These are phyloP conservation scores for Volvariella surrecta DNA, from an alignment of 1,284 basidiomycete genomes.

Conservation along the genomic window DNA sequence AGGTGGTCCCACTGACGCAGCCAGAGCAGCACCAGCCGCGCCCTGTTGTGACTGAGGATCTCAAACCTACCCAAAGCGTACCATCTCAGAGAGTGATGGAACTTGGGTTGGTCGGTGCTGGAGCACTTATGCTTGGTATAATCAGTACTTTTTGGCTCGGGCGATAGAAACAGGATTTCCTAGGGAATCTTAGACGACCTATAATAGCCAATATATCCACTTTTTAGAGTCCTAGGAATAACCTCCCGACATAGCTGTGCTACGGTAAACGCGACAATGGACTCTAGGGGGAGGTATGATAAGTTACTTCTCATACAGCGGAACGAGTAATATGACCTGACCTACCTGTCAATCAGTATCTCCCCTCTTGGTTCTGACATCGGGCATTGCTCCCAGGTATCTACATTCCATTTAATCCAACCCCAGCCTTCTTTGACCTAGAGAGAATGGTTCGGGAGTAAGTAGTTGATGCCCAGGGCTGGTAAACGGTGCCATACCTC, in stretches of 20 bases:
- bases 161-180: slow-evolving; percentile 9
- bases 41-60: not conserved
- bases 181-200: too few relatives aligned
- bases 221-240: too few relatives aligned
- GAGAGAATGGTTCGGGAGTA: not conserved
- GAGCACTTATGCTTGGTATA: slow-evolving; percentile 25
- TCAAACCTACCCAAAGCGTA: slow-evolving; percentile 5
- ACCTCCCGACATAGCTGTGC: slow-evolving; percentile 14
- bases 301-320: not conserved
- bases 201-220: too few relatives aligned
- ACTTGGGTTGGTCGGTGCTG: slow-evolving; percentile 21
- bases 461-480: not conserved
- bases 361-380: slow-evolving; percentile 35
- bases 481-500: slow-evolving; percentile 32
- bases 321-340: slow-evolving; percentile 1
- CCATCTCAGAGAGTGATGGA: slow-evolving; percentile 17
- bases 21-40: not conserved
- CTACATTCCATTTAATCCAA: slow-evolving; percentile 60
- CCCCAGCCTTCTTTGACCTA: slow-evolving; percentile 72
- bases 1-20: not conserved
- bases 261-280: slow-evolving; percentile 38
- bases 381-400: slow-evolving; percentile 38
- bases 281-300: slow-evolving; percentile 22
- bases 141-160: slow-evolving; percentile 18
- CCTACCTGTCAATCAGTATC: slow-evolving; percentile 48